Evolutionary conservation across 1,284 basidiomycete genomes (phyloP).

Genomic region (Phylloboletellus chloephorus): DNA sequence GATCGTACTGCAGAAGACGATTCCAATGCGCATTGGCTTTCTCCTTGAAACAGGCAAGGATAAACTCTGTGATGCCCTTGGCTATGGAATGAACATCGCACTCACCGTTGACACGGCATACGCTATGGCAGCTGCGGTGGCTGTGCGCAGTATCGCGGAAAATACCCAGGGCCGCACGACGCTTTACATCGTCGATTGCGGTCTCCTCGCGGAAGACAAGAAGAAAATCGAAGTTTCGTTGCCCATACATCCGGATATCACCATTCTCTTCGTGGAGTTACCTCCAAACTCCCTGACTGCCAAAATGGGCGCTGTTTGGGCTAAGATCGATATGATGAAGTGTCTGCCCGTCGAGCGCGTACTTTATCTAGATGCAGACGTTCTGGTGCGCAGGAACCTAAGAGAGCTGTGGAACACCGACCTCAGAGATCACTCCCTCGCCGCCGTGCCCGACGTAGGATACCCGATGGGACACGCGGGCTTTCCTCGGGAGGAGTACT

Average conservation of each 20-base stretch:
- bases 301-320: conserved; percentile 39
- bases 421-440: conserved; percentile 38
- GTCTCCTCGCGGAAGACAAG: conserved; percentile 36
- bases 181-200: conserved; percentile 48
- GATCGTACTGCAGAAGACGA: conserved; percentile 45
- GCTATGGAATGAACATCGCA: conserved; percentile 46
- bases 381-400: conserved; percentile 42
- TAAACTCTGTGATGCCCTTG: conserved; percentile 27
- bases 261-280: conserved; percentile 39
- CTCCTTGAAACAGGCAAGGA: conserved; percentile 22
- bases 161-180: conserved; percentile 39
- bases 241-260: conserved; percentile 29
- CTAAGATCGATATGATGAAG: conserved; percentile 45
- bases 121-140: conserved; percentile 46
- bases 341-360: conserved; percentile 46
- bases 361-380: conserved; percentile 52
- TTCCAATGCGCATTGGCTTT: conserved; percentile 53
- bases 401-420: conserved; percentile 43
- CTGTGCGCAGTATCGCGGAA: conserved; percentile 40
- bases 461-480: conserved; percentile 42
- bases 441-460: conserved; percentile 47
- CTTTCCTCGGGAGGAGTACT: conserved; percentile 36
- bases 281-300: conserved; percentile 30
- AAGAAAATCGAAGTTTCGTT: conserved; percentile 34
- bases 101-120: conserved; percentile 41